Evolutionary conservation across 2,329 filamentous ascomycete genomes (phyloP).

Genomic region (Diplocarpon rosae): DNA sequence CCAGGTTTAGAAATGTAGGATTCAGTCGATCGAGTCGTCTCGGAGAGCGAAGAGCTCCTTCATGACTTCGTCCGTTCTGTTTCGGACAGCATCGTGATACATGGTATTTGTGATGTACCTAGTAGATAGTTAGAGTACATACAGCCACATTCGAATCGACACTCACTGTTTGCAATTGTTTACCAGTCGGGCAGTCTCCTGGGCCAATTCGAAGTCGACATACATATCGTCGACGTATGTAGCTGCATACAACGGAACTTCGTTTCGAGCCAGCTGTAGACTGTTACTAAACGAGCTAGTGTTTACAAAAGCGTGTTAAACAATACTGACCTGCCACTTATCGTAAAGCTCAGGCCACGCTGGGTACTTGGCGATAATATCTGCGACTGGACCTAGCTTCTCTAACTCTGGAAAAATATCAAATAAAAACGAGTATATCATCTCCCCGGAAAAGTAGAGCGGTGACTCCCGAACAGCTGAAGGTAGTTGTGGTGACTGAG

Average conservation of each 20-base stretch:
- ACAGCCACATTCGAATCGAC: background rate
- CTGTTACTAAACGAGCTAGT: background rate
- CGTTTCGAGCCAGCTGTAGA: constrained; percentile 51
- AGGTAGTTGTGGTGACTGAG: constrained; percentile 21
- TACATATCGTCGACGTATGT: constrained; percentile 87
- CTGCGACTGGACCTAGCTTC: constrained; percentile 56
- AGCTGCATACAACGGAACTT: constrained; percentile 77
- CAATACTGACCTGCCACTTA: constrained; percentile 37
- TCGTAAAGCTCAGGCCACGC: constrained; percentile 75
- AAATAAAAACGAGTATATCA: constrained; percentile 82
- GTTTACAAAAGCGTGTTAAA: background rate
- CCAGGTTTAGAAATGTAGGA: constrained; percentile 5
- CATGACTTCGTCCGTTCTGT: constrained; percentile 65
- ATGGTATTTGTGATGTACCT: constrained; percentile 70
- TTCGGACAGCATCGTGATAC: constrained; percentile 75
- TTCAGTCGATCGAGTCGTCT: constrained; percentile 51
- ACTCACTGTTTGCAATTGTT: constrained; percentile 55
- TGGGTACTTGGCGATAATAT: constrained; percentile 54
- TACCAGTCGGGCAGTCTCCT: constrained; percentile 63
- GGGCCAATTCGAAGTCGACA: constrained; percentile 65
- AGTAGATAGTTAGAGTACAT: background rate
- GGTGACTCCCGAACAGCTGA: constrained; percentile 35
- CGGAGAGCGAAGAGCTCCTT: constrained; percentile 65
- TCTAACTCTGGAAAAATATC: constrained; percentile 66
- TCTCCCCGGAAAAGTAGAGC: constrained; percentile 80